Percentiles rank a stretch among this genome's conserved stretches.
phyloP scores from a whole-genome alignment of 164 flowering plant species.

The Nelumbo lutea region DNA sequence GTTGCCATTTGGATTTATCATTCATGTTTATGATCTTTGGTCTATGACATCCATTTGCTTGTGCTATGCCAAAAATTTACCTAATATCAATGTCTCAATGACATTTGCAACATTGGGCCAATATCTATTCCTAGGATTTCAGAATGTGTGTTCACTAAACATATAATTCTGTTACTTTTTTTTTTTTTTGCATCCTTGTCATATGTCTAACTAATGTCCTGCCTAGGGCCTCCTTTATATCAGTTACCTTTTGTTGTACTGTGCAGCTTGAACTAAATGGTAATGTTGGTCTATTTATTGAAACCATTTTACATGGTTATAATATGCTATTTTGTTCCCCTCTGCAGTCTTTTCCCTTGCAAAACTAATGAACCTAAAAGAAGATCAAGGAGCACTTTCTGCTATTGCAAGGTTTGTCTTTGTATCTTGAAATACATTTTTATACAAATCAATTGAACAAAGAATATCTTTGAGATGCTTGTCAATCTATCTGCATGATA shows the following conservation, averaged over 20 bases:
- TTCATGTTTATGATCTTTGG: neutral
- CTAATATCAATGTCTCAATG: neutral
- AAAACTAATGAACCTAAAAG: slow-evolving; percentile 87
- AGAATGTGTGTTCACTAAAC: neutral
- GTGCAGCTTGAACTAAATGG: neutral
- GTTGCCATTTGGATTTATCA: too few species aligned
- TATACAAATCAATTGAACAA: too few species aligned
- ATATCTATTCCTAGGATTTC: neutral
- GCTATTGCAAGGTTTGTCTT: slow-evolving; percentile 80
- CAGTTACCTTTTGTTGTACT: neutral
- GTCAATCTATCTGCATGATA: too few species aligned
- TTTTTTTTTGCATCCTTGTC: neutral
- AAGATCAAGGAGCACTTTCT: slow-evolving; percentile 75
- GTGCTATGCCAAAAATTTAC: neutral
- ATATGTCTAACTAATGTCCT: neutral
- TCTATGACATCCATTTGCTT: neutral
- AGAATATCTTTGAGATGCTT: too few species aligned
- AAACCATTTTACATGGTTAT: neutral
- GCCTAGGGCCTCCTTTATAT: neutral
- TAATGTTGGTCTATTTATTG: neutral
- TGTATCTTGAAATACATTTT: neutral
- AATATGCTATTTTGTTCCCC: neutral
- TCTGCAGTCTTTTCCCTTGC: slow-evolving; percentile 81
- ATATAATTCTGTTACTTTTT: neutral
- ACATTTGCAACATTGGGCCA: neutral